These are phyloP conservation scores for Linnemannia elongata DNA, from an alignment of 192 early-diverging fungal species.

Conservation along the genomic window DNA sequence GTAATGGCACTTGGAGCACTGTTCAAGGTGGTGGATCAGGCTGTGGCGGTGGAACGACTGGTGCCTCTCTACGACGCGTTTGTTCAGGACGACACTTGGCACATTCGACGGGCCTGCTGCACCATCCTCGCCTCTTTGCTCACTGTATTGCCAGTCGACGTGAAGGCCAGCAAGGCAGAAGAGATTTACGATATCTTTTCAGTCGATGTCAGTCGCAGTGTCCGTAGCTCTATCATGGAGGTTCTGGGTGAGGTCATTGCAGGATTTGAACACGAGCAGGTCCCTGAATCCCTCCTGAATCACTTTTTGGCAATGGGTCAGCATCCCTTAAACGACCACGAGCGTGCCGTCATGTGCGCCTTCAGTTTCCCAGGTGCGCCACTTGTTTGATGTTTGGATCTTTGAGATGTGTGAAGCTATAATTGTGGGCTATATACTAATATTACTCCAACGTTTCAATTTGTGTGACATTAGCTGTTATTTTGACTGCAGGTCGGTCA, in stretches of 20 bases:
- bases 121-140: slow-evolving; percentile 63
- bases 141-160: slow-evolving; percentile 60
- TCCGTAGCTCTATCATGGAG: slow-evolving; percentile 67
- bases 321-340: slow-evolving; percentile 64
- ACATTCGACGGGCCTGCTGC: slow-evolving; percentile 69
- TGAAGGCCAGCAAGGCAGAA: slow-evolving; percentile 57
- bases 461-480: slow-evolving; percentile 56
- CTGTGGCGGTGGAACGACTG: slow-evolving; percentile 50
- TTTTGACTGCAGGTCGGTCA: slow-evolving; percentile 67
- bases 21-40: slow-evolving; percentile 31
- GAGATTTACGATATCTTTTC: slow-evolving; percentile 66
- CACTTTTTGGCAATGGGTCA: slow-evolving; percentile 66
- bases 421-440: neutral
- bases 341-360: slow-evolving; percentile 67
- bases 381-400: neutral
- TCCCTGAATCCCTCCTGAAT: slow-evolving; percentile 63
- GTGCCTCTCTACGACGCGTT: slow-evolving; percentile 67
- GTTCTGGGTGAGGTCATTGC: slow-evolving; percentile 71
- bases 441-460: neutral
- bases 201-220: slow-evolving; percentile 67
- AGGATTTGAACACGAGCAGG: slow-evolving; percentile 62
- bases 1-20: slow-evolving; percentile 48
- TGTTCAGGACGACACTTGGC: slow-evolving; percentile 69
- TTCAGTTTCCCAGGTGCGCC: slow-evolving; percentile 68
- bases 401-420: neutral